These are phyloP conservation scores for Trypanosoma boissoni DNA, from an alignment of 208 protist species.

Conservation along the genomic window DNA sequence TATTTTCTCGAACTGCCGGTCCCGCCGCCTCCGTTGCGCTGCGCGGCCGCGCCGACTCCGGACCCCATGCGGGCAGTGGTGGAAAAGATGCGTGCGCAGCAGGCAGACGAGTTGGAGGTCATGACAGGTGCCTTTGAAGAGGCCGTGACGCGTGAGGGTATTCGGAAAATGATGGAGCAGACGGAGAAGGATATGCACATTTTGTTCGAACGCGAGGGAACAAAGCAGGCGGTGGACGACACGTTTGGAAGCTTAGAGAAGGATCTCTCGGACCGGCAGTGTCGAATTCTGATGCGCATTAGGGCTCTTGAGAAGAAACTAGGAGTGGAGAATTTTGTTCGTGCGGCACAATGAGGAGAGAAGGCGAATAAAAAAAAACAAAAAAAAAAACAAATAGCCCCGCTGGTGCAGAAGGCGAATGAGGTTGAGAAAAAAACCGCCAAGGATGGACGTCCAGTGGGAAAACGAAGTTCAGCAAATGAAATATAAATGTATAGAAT, in stretches of 20 bases:
- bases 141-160: constrained; percentile 31
- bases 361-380: not conserved
- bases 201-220: constrained; percentile 60
- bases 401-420: not conserved
- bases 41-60: constrained; percentile 8
- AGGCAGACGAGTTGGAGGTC: constrained; percentile 40
- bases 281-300: constrained; percentile 68
- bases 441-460: too few species aligned
- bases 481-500: not conserved
- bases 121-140: constrained; percentile 42
- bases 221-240: constrained; percentile 47
- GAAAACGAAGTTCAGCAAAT: too few species aligned
- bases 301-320: constrained; percentile 58
- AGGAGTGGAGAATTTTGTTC: constrained; percentile 24
- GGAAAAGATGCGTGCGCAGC: constrained; percentile 31
- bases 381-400: constrained; percentile 9
- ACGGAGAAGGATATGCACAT: constrained; percentile 60
- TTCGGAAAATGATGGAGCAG: constrained; percentile 32
- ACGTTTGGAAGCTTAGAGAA: constrained; percentile 66
- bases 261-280: constrained; percentile 50
- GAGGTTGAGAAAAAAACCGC: too few species aligned
- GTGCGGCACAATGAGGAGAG: not conserved
- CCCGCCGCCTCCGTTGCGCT: constrained; percentile 31
- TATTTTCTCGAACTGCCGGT: constrained; percentile 48
- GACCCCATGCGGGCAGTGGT: constrained; percentile 22